These are phyloP conservation scores for Pyrenophora tritici-repentis DNA, from an alignment of 2,329 filamentous ascomycete species.

Conservation along the genomic window DNA sequence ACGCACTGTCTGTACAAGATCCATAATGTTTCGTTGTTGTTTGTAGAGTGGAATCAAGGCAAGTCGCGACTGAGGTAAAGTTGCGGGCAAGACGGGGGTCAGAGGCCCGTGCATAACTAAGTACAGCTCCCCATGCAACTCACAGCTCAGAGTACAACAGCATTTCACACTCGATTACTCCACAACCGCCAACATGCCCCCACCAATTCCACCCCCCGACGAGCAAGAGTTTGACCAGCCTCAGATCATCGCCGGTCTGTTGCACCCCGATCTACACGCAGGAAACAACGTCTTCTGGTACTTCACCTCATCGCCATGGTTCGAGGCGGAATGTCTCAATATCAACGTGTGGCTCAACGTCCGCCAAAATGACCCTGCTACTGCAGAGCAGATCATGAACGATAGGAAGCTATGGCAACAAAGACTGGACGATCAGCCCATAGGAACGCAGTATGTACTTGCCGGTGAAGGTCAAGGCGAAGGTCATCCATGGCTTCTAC, in stretches of 20 bases:
- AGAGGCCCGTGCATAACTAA: constrained; percentile 20
- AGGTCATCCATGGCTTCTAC: constrained; percentile 63
- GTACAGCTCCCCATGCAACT: constrained; percentile 1
- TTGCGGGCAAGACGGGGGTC: constrained; percentile 35
- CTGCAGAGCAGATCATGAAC: constrained; percentile 53
- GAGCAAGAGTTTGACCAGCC: constrained; percentile 40
- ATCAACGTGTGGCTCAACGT: constrained; percentile 58
- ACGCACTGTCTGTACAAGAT: constrained; percentile 88
- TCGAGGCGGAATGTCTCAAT: constrained; percentile 66
- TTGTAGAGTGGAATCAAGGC: background rate
- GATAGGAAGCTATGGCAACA: constrained; percentile 63
- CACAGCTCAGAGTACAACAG: background rate
- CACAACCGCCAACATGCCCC: constrained; percentile 29
- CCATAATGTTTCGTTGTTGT: constrained; percentile 64
- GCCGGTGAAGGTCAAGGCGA: constrained; percentile 60
- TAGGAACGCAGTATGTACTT: constrained; percentile 65
- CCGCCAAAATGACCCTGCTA: constrained; percentile 52
- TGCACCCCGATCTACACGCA: constrained; percentile 28
- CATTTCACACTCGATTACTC: constrained; percentile 1
- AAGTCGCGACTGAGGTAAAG: constrained; percentile 1
- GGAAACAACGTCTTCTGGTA: constrained; percentile 60
- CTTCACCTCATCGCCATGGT: constrained; percentile 67
- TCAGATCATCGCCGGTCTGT: constrained; percentile 25
- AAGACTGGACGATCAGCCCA: constrained; percentile 55
- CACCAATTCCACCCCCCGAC: constrained; percentile 37